Conservation (phyloP, 1,139 yeast species). For the Suhomyces bokatorum region DNA sequence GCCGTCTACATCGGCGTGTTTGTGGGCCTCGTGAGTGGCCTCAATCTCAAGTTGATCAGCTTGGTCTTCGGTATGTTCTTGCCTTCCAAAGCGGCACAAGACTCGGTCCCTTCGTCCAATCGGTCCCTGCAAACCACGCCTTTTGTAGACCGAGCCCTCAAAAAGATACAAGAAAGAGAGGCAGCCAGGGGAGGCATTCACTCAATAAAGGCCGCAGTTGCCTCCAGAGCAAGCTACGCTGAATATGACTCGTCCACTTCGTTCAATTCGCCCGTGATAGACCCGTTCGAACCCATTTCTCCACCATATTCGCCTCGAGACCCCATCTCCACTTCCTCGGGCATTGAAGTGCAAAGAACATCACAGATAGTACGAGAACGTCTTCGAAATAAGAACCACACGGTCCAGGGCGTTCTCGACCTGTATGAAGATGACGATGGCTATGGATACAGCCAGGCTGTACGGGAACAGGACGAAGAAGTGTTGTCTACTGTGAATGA, state of each 20-base stretch:
- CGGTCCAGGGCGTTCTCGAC: not conserved
- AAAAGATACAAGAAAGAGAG: not conserved
- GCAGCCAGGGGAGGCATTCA: not conserved
- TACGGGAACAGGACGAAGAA: not conserved
- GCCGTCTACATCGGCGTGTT: slow-evolving; percentile 16
- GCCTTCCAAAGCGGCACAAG: not conserved
- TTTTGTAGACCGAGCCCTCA: slow-evolving; percentile 1
- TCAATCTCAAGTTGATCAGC: slow-evolving; percentile 13
- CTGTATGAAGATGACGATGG: slow-evolving; percentile 14
- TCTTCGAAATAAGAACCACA: slow-evolving; percentile 6
- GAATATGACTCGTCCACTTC: not conserved
- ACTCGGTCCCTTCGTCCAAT: not conserved
- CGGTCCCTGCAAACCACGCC: slow-evolving; percentile 7
- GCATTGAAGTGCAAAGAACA: not conserved
- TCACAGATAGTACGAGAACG: slow-evolving; percentile 5
- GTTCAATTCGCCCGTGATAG: not conserved
- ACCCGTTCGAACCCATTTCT: slow-evolving; percentile 7
- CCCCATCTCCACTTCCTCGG: not conserved
- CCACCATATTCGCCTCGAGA: slow-evolving; percentile 11
- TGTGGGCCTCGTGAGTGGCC: slow-evolving; percentile 16
- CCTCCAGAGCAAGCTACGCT: not conserved
- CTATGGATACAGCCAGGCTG: slow-evolving; percentile 4
- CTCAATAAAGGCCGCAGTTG: not conserved
- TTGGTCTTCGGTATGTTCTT: slow-evolving; percentile 12
- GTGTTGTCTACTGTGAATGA: slow-evolving; percentile 2